These are phyloP conservation scores for Metschnikowia orientalis DNA, from an alignment of 805 yeast genomes.

Conservation along the genomic window DNA sequence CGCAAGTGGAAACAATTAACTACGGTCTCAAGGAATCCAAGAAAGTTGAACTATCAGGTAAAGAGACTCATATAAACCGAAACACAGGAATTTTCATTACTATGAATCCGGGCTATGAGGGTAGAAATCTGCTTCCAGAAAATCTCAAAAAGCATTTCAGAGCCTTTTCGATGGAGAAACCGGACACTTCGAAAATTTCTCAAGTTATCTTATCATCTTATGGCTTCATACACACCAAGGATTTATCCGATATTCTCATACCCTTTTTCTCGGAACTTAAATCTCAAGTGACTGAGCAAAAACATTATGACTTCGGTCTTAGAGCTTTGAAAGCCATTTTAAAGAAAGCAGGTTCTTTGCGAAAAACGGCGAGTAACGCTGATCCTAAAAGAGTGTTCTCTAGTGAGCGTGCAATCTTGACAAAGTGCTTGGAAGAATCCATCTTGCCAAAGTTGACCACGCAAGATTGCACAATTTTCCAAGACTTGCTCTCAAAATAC, in stretches of 20 bases:
- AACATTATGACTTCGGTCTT: constrained; percentile 88
- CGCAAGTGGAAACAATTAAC: constrained; percentile 72
- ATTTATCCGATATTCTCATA: constrained; percentile 47
- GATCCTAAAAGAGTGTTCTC: constrained; percentile 2
- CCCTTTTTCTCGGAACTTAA: constrained; percentile 49
- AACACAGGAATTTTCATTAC: constrained; percentile 79
- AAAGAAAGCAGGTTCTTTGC: constrained; percentile 49
- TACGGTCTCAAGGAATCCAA: constrained; percentile 37
- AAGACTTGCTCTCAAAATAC: constrained; percentile 5
- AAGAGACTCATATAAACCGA: constrained; percentile 32
- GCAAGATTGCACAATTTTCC: constrained; percentile 44
- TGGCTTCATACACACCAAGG: constrained; percentile 53
- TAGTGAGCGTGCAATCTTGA: constrained; percentile 6
- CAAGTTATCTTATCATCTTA: constrained; percentile 69
- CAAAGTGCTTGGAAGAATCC: constrained; percentile 51
- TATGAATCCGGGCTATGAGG: constrained; percentile 85
- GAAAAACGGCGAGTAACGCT: constrained; percentile 20
- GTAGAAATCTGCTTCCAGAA: constrained; percentile 79
- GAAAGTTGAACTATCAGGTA: constrained; percentile 41
- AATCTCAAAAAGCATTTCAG: constrained; percentile 77
- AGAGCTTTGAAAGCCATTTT: constrained; percentile 72
- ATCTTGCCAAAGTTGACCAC: constrained; percentile 63
- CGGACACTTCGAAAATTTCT: constrained; percentile 66
- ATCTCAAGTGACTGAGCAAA: constrained; percentile 44
- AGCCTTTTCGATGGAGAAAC: constrained; percentile 65